Percentiles rank a stretch among this genome's conserved stretches.
phyloP scores from a whole-genome alignment of 2,329 filamentous ascomycete genomes.

The Trichoderma guizhouense region DNA sequence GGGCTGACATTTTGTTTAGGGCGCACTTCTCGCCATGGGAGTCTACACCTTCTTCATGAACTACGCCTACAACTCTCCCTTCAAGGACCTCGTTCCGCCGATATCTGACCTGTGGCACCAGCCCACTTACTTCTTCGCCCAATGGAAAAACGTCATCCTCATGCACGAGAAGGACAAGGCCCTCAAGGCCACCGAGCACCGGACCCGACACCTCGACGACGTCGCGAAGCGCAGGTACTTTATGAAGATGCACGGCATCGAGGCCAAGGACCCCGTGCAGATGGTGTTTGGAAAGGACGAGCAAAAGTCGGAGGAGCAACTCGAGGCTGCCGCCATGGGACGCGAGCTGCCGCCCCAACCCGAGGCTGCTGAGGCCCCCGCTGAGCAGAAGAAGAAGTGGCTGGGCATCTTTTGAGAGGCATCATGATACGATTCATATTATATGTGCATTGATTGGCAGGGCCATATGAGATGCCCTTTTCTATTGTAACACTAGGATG shows the following conservation, averaged over 20 bases:
- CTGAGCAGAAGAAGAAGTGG: slow-evolving; percentile 64
- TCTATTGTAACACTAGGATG: background rate
- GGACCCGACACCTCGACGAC: slow-evolving; percentile 74
- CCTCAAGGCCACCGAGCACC: slow-evolving; percentile 65
- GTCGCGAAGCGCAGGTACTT: slow-evolving; percentile 83
- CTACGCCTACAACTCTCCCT: slow-evolving; percentile 76
- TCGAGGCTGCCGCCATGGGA: slow-evolving; percentile 36
- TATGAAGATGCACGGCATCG: slow-evolving; percentile 79
- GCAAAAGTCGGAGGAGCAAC: slow-evolving; percentile 35
- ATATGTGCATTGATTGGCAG: slow-evolving; percentile 6
- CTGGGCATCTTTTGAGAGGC: slow-evolving; percentile 68
- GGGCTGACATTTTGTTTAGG: slow-evolving; percentile 34
- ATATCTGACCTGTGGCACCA: slow-evolving; percentile 65
- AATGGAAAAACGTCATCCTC: slow-evolving; percentile 68
- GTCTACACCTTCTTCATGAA: slow-evolving; percentile 71
- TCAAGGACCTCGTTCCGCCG: slow-evolving; percentile 72
- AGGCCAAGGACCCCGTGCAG: slow-evolving; percentile 56
- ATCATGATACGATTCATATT: slow-evolving; percentile 4
- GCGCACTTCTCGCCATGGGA: slow-evolving; percentile 67
- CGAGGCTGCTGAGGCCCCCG: slow-evolving; percentile 25
- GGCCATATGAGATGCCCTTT: background rate
- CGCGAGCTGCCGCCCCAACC: slow-evolving; percentile 32
- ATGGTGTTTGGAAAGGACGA: slow-evolving; percentile 41
- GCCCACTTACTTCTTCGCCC: slow-evolving; percentile 64
- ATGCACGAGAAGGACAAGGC: slow-evolving; percentile 73